Evolutionary conservation across 2,329 filamentous ascomycete genomes (phyloP).

Genomic region (Penicillium italicum): DNA sequence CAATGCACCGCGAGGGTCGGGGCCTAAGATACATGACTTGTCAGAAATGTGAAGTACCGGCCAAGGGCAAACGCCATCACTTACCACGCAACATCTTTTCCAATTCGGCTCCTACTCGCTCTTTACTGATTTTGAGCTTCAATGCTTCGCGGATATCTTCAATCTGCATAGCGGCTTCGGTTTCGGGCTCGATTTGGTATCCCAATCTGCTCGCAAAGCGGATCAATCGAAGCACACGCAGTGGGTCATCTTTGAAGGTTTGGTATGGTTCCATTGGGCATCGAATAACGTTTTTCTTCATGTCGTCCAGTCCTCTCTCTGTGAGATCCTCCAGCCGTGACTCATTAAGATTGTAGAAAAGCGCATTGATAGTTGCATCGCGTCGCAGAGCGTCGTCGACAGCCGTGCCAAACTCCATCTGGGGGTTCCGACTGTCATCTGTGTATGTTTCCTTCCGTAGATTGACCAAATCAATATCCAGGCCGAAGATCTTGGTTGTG

Average conservation of each 20-base stretch:
- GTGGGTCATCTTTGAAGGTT: slow-evolving; percentile 90
- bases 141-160: slow-evolving; percentile 73
- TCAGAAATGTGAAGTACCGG: neutral
- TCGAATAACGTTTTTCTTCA: slow-evolving; percentile 68
- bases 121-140: slow-evolving; percentile 84
- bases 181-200: slow-evolving; percentile 70
- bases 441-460: slow-evolving; percentile 86
- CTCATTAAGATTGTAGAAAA: slow-evolving; percentile 91
- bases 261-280: slow-evolving; percentile 85
- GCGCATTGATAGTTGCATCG: slow-evolving; percentile 90
- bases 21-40: slow-evolving; percentile 24
- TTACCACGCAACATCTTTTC: slow-evolving; percentile 84
- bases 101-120: slow-evolving; percentile 80
- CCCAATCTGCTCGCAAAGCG: slow-evolving; percentile 82
- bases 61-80: neutral
- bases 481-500: slow-evolving; percentile 76
- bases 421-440: slow-evolving; percentile 82
- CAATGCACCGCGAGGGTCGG: slow-evolving; percentile 39
- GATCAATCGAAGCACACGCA: slow-evolving; percentile 80
- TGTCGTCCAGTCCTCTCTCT: slow-evolving; percentile 66
- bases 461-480: slow-evolving; percentile 94
- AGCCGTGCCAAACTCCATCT: slow-evolving; percentile 90
- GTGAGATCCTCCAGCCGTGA: slow-evolving; percentile 81
- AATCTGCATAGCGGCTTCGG: slow-evolving; percentile 71
- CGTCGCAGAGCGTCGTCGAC: slow-evolving; percentile 84